A percentile compares a stretch with the other conserved stretches of the same genome.
These are phyloP conservation scores for Talaromyces sp. DNA, from an alignment of 2,329 filamentous ascomycete species.

Conservation along the genomic window DNA sequence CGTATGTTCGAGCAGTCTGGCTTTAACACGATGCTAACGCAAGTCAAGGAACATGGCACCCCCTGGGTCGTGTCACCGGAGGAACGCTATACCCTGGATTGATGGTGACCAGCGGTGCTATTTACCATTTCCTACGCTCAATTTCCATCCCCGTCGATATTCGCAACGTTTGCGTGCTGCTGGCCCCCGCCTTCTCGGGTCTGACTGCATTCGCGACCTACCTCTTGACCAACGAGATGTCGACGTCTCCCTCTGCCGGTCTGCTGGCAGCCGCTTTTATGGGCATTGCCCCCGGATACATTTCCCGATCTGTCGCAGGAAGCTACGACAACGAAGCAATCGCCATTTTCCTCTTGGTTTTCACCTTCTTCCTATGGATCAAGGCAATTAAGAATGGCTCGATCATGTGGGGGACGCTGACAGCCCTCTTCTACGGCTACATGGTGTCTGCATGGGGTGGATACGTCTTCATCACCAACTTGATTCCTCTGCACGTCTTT, in stretches of 20 bases:
- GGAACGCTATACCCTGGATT: slow-evolving; percentile 97
- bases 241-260: slow-evolving; percentile 86
- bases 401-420: slow-evolving; percentile 91
- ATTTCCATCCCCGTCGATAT: slow-evolving; percentile 93
- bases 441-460: slow-evolving; percentile 99
- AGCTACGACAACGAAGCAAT: slow-evolving; percentile 99
- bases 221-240: slow-evolving; percentile 95
- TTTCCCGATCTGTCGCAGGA: slow-evolving; percentile 93
- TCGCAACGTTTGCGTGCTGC: slow-evolving; percentile 95
- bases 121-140: slow-evolving; percentile 88
- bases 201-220: slow-evolving; percentile 90
- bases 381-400: slow-evolving; percentile 96
- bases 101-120: slow-evolving; percentile 97
- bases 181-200: slow-evolving; percentile 90
- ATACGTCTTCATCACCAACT: slow-evolving; percentile 98
- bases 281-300: slow-evolving; percentile 96
- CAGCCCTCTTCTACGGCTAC: slow-evolving; percentile 96
- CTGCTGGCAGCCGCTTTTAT: slow-evolving; percentile 93
- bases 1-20: slow-evolving; percentile 48
- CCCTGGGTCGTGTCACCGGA: slow-evolving; percentile 93
- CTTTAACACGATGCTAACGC: slow-evolving; percentile 14
- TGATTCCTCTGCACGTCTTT: slow-evolving; percentile 89
- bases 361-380: slow-evolving; percentile 99
- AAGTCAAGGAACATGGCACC: slow-evolving; percentile 81
- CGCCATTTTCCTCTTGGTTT: slow-evolving; percentile 96